A percentile compares a stretch with the other conserved stretches of the same genome.
These are phyloP conservation scores for Ambrosiella cleistominuta DNA, from an alignment of 2,329 filamentous ascomycete species.

Conservation along the genomic window DNA sequence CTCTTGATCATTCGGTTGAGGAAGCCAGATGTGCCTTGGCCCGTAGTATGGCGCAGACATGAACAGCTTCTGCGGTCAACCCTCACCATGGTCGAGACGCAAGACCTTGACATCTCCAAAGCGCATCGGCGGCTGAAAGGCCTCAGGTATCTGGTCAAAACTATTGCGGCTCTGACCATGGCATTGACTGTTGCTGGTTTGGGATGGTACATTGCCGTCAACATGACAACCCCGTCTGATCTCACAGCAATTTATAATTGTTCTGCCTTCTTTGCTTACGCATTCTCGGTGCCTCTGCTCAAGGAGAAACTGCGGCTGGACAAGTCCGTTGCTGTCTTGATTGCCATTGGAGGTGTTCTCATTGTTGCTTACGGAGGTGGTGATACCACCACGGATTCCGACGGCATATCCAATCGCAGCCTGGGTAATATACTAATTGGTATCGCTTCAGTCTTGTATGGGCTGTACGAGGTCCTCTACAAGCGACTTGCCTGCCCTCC, in stretches of 20 bases:
- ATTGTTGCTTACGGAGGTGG: constrained; percentile 86
- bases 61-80: constrained; percentile 33
- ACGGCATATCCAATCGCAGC: constrained; percentile 43
- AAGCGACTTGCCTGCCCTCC: constrained; percentile 87
- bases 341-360: constrained; percentile 79
- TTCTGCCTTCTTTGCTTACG: constrained; percentile 96
- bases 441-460: constrained; percentile 77
- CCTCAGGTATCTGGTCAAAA: constrained; percentile 55
- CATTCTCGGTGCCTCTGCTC: constrained; percentile 80
- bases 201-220: constrained; percentile 91
- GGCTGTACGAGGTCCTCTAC: constrained; percentile 93
- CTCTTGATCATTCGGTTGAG: constrained; percentile 64
- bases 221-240: constrained; percentile 81
- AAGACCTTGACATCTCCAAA: constrained; percentile 48
- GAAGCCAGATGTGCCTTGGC: constrained; percentile 63
- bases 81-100: constrained; percentile 68
- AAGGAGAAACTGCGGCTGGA: constrained; percentile 67
- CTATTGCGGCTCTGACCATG: constrained; percentile 65
- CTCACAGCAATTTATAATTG: constrained; percentile 98
- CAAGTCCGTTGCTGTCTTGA: constrained; percentile 70
- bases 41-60: constrained; percentile 62
- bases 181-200: constrained; percentile 79
- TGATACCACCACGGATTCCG: constrained; percentile 18
- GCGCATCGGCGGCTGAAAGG: constrained; percentile 21
- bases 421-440: constrained; percentile 87